Base-by-base conservation (phyloP, 768 basidiomycete species). In the Mycena vitilis region DNA sequence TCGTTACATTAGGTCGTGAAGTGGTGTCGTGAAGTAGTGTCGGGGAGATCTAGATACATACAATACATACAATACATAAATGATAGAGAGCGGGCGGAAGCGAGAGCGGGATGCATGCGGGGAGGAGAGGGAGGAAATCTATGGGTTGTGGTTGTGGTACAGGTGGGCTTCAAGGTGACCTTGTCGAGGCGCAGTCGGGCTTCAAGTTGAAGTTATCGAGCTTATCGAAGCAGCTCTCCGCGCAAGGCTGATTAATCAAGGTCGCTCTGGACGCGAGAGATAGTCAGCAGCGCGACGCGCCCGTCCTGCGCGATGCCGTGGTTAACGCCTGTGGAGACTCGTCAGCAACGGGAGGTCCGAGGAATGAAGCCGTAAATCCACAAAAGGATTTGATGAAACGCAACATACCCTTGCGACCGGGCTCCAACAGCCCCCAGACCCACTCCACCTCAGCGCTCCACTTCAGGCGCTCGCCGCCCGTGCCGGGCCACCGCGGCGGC, bases 271-370 rank as follows among this genome's bases (percentile, higher is more conserved):
- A 85, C 76, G 23, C 89, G 86, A 37, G 73, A 71, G 55, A 95
- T 89, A 6, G 91, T 95, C 48, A 95, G 81, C 37, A 95, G 80
- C n/a, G 95, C 94, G 20, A 94, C 86, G 34, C 85, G 85, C 9
- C 94, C 94, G 74, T 95, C 95, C 75, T 94, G 91, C 13, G 86
- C 81, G 51, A 96, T 95, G 58, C 85, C 90, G 75, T 95, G 95
- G 74, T 93, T 95, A 40, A 94, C 85, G 65, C 92, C 93, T 94
- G 72, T 0, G 34, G 45, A 12, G 48, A 47, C 56, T 54, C 48
- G 73, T 34, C 47, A 22, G 60, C 25, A 40, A 40, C 13, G 47
- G 44, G 20, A 8, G n/a, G n/a, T n/a, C n/a, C n/a, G n/a, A n/a
- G 34, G 40, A 37, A 36, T 36, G 34, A 13, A 13, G 20, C 2